These are phyloP conservation scores for Candida gigantensis DNA, from an alignment of 1,139 yeast genomes.

Conservation along the genomic window DNA sequence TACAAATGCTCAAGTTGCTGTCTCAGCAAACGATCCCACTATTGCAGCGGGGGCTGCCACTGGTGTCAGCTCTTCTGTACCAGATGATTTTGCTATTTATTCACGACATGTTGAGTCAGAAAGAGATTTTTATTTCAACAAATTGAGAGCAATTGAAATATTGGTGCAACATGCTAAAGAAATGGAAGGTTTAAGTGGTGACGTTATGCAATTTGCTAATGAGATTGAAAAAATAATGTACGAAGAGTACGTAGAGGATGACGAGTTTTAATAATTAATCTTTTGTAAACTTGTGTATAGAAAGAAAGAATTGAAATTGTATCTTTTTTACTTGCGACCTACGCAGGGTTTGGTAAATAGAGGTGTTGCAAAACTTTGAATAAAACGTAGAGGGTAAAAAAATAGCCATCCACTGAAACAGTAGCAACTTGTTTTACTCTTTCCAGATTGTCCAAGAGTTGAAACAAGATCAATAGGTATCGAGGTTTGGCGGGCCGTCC, in stretches of 20 bases:
- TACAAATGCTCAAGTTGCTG: constrained; percentile 2
- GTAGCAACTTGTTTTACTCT: too few relatives aligned
- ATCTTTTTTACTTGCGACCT: background rate
- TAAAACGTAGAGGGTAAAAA: too few relatives aligned
- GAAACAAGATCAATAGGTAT: too few relatives aligned
- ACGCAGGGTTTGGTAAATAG: too few relatives aligned
- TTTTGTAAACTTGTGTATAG: too few relatives aligned
- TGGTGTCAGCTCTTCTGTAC: constrained; percentile 20
- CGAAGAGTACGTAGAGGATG: constrained; percentile 7
- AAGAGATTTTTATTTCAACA: constrained; percentile 86
- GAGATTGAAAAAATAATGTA: constrained; percentile 7
- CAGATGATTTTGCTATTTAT: constrained; percentile 9
- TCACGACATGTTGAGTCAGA: constrained; percentile 66
- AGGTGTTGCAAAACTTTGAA: too few relatives aligned
- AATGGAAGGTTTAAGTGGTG: constrained; percentile 6
- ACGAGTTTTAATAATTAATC: constrained; percentile 1
- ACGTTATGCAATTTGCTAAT: constrained; percentile 6
- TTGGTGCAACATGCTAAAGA: constrained; percentile 53
- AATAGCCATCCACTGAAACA: too few relatives aligned
- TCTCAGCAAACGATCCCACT: background rate
- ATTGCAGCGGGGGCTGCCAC: background rate
- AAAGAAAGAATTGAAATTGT: background rate
- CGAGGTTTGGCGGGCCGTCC: too few relatives aligned
- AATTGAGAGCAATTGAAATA: constrained; percentile 85
- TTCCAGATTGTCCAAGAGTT: too few relatives aligned